phyloP scores from a whole-genome alignment of 345 rosid species.

The sweet orange (Citrus sinensis) region DNA sequence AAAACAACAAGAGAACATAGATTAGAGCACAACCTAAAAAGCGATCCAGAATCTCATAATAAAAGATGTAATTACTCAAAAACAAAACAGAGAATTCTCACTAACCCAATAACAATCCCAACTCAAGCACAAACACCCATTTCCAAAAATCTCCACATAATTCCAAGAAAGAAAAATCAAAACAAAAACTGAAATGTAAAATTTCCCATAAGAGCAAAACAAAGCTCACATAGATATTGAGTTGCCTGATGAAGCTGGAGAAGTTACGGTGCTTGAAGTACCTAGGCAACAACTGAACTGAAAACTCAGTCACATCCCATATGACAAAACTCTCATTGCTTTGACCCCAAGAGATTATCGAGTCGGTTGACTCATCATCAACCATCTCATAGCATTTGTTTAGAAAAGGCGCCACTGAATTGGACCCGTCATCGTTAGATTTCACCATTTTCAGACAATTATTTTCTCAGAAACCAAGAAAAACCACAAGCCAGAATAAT shows the following conservation, averaged over 20 bases:
- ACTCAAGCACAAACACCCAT: neutral
- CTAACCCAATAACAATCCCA: neutral
- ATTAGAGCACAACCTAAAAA: neutral
- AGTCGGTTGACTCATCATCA: slow-evolving; percentile 58
- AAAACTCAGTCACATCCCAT: slow-evolving; percentile 57
- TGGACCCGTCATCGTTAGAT: slow-evolving; percentile 42
- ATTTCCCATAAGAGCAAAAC: neutral
- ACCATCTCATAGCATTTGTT: slow-evolving; percentile 90
- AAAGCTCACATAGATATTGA: slow-evolving; percentile 76
- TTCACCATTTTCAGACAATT: slow-evolving; percentile 43
- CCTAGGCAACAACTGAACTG: slow-evolving; percentile 60
- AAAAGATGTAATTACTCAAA: neutral
- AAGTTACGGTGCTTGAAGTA: slow-evolving; percentile 81
- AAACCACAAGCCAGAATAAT: neutral
- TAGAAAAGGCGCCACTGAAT: slow-evolving; percentile 64
- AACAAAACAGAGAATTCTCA: neutral
- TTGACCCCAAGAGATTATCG: slow-evolving; percentile 64
- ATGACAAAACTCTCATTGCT: slow-evolving; percentile 54
- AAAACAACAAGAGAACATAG: neutral
- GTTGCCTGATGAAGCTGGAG: slow-evolving; percentile 86
- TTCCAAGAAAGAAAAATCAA: neutral
- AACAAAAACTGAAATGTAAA: neutral
- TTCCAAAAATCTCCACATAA: neutral
- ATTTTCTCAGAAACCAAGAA: neutral
- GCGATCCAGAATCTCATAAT: neutral